Evolutionary conservation across 176 grass and related monocot species (phyloP).

Genomic region (Olyra latifolia): DNA sequence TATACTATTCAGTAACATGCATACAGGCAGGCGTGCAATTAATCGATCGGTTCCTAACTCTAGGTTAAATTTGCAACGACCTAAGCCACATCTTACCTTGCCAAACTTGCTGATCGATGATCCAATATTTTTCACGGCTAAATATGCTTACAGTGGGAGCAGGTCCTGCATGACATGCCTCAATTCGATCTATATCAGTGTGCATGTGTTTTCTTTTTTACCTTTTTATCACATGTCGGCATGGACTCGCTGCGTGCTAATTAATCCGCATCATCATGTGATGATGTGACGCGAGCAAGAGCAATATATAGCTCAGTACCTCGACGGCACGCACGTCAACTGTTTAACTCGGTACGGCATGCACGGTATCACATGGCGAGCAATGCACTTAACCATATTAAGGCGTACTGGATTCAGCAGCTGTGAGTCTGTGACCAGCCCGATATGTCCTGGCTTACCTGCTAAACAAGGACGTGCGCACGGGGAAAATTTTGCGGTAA

Average conservation of each 20-base stretch:
- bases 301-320: neutral
- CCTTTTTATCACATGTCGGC: slow-evolving; percentile 36
- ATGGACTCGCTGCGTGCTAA: neutral
- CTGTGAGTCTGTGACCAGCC: neutral
- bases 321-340: slow-evolving; percentile 5
- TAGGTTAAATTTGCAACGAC: neutral
- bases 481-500: neutral
- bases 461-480: neutral
- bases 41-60: neutral
- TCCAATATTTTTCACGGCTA: neutral
- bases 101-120: neutral
- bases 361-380: slow-evolving; percentile 20
- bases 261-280: neutral
- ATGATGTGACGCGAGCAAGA: slow-evolving; percentile 25
- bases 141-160: neutral
- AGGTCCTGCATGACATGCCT: neutral
- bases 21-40: neutral
- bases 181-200: neutral
- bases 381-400: neutral
- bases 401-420: neutral
- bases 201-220: too few species aligned
- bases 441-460: neutral
- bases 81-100: neutral
- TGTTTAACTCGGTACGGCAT: slow-evolving; percentile 18
- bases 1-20: neutral